Evolutionary conservation across 345 rosid genomes (phyloP), one percentile per base, ranked within the genome.

Genomic region (Geranium brycei): DNA sequence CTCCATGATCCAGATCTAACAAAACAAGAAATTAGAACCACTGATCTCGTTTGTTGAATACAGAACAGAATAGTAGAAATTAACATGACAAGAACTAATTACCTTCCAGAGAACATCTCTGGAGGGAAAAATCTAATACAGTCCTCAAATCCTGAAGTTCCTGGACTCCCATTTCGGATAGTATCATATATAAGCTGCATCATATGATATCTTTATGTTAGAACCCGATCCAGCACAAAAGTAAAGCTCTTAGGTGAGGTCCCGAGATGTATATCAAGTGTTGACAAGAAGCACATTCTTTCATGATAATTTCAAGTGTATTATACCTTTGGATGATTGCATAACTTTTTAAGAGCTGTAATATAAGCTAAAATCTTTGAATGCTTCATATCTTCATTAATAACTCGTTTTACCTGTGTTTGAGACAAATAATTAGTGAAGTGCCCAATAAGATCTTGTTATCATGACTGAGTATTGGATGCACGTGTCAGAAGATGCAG

Each of bases 311-410:
- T 32, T 3, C 1, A 31, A 58, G 64, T 32, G 2, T 19, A 31
- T 40, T 62, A 57, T 71, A 93, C 99, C 96, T 93, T 93, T 59
- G 99, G 99, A 82, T 93, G 99, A 75, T 93, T 93, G 83, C 99
- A 90, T 68, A 93, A 95, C 89, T 93, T 93, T 83, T 93, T 93
- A 59, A 93, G 99, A 73, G 96, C 97, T 63, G 99, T 93, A 64
- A 93, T 90, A 77, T 87, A 89, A 63, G 97, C 99, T 82, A 93
- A 80, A 63, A 93, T 91, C 83, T 82, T 90, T n/a, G 96, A 82
- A 70, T 85, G 82, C 74, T 90, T 93, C 74, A 78, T 66, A 72
- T 88, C 95, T 66, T 87, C 97, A 31, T 82, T 76, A 56, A 93
- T 83, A 65, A 86, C 97, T 64, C 74, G 79, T 74, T 90, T 87